Evolutionary conservation across 129 eudicot species (phyloP).

Genomic region (Lactuca sativa): DNA sequence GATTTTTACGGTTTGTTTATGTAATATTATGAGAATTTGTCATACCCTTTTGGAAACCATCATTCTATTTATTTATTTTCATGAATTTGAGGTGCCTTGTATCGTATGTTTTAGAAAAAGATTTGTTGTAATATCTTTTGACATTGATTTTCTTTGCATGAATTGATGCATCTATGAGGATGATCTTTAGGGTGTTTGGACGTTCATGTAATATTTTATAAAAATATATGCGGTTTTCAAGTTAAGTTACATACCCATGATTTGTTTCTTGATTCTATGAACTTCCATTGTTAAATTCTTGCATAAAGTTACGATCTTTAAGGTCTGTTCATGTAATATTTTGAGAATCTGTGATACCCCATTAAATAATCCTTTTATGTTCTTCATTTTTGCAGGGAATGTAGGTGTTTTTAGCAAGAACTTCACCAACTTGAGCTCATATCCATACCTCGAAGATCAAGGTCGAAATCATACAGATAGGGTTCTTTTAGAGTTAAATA

Average conservation of each 20-base stretch:
- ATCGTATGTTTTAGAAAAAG: neutral
- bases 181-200: constrained; percentile 1
- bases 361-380: neutral
- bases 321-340: neutral
- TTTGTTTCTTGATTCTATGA: neutral
- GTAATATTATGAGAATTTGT: neutral
- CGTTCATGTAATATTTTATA: too few species aligned
- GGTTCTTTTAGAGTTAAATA: constrained; percentile 36
- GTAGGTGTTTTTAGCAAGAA: constrained; percentile 35
- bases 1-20: constrained; percentile 10
- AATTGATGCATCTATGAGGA: constrained; percentile 3
- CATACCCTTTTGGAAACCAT: neutral
- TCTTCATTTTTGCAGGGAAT: constrained; percentile 44
- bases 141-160: neutral
- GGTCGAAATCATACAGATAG: constrained; percentile 31
- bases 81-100: neutral
- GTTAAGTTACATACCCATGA: constrained; percentile 16
- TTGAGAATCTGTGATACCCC: neutral
- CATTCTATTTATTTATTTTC: neutral
- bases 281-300: constrained; percentile 12
- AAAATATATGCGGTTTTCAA: neutral
- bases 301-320: neutral
- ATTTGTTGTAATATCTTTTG: neutral
- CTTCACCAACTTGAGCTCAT: constrained; percentile 23
- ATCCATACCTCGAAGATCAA: constrained; percentile 40